Conservation (phyloP, 306 rosid genomes). For the Echinosophora koreensis region DNA sequence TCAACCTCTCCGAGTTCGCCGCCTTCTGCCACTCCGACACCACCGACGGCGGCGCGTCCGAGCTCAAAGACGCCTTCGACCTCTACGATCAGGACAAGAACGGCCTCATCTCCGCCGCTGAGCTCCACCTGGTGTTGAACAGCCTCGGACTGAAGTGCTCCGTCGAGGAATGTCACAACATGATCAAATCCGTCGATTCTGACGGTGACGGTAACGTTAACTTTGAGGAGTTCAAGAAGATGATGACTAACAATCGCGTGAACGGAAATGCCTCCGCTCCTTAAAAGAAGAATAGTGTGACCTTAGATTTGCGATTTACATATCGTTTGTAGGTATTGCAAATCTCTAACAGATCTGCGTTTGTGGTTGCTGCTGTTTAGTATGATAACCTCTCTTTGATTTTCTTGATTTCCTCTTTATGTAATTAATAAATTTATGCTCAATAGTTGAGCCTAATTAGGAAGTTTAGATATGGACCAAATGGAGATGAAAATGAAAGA, state of each 20-base stretch:
- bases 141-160: slow-evolving; percentile 73
- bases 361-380: not conserved
- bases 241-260: slow-evolving; percentile 65
- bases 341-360: slow-evolving; percentile 36
- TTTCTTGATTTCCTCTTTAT: not conserved
- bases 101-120: slow-evolving; percentile 79
- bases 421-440: slow-evolving; percentile 20
- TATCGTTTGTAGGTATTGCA: not conserved
- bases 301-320: slow-evolving; percentile 7
- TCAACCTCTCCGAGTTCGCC: slow-evolving; percentile 75
- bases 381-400: not conserved
- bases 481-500: not conserved
- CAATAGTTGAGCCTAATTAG: not conserved
- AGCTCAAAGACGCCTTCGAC: slow-evolving; percentile 81
- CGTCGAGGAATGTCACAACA: slow-evolving; percentile 67
- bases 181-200: slow-evolving; percentile 83
- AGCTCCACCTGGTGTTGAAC: slow-evolving; percentile 75
- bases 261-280: slow-evolving; percentile 38
- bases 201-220: slow-evolving; percentile 90
- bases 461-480: not conserved
- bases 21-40: slow-evolving; percentile 66
- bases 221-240: slow-evolving; percentile 80
- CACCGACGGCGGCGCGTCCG: slow-evolving; percentile 58
- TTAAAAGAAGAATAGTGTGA: slow-evolving; percentile 3
- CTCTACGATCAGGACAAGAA: slow-evolving; percentile 87